Base-by-base conservation (phyloP, 495 filamentous ascomycete species). In the Cudoniella acicularis region DNA sequence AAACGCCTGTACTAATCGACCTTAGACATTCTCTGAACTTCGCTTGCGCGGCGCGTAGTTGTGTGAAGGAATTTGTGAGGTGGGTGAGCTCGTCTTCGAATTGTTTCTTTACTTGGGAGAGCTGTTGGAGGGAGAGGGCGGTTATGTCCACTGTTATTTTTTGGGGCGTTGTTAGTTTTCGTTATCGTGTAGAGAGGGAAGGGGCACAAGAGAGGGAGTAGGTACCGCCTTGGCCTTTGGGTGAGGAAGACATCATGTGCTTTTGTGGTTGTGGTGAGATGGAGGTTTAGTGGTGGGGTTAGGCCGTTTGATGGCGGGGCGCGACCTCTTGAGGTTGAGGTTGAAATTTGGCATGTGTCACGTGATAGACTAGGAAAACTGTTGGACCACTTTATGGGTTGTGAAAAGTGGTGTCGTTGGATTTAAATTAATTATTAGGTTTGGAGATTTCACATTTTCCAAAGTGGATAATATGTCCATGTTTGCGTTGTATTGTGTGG, bases 61-160 rank as follows among this genome's bases (percentile, higher is more conserved):
- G 92, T 40, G 85, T 74, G 77, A 95, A 96, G 11, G 95, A 97
- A 55, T 75, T 79, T 0, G 90, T 95, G 62, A 98, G 85, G 76
- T 96, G 92, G 69, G 96, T 88, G 60, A 98, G 84, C 68, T 98
- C 94, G 62, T 92, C 86, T 70, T 96, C 93, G 57, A 98, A 88
- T 69, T 96, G 92, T 70, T 94, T 91, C 75, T 98, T 96, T 43
- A 98, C 84, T 56, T 79, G 77, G 52, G 61, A 75, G 25, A 82
- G 76, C 66, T 82, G 79, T 50, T 78, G 75, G 4, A 74, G 70
- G 59, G 70, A 76, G 52, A 83, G 76, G 61, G 59, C 73, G 68
- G 74, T 74, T 62, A 83, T 60, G 56, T 69, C 64, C 18, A 67
- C 64, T 69, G 26, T 4, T 46, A n/a, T n/a, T n/a, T n/a, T n/a